Conservation (phyloP, 192 early-diverging fungal species). For the Coemansia sp. region DNA sequence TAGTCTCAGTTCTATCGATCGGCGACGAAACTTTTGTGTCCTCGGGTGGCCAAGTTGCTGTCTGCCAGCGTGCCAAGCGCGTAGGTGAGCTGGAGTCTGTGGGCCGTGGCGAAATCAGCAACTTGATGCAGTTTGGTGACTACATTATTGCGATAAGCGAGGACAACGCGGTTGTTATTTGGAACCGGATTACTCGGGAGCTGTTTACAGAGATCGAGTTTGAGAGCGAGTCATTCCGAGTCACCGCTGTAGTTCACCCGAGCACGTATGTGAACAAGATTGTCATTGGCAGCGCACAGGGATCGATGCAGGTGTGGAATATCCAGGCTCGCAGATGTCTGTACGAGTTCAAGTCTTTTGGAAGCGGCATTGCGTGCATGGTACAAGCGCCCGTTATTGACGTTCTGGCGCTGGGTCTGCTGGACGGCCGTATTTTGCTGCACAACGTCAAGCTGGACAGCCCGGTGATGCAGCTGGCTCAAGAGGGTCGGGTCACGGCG, state of each 20-base stretch:
- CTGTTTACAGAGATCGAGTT: conserved; percentile 75
- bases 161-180: conserved; percentile 78
- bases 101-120: conserved; percentile 56
- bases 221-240: conserved; percentile 64
- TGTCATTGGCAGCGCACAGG: conserved; percentile 81
- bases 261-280: conserved; percentile 98
- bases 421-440: conserved; percentile 83
- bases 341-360: conserved; percentile 79
- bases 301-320: conserved; percentile 94
- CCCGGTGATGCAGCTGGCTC: conserved; percentile 72
- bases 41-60: conserved; percentile 61
- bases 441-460: conserved; percentile 86
- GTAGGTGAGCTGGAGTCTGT: conserved; percentile 23
- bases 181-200: conserved; percentile 72
- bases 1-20: conserved; percentile 70
- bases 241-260: conserved; percentile 84
- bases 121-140: conserved; percentile 74
- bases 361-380: conserved; percentile 74
- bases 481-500: conserved; percentile 88
- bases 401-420: conserved; percentile 87
- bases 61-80: conserved; percentile 63
- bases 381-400: conserved; percentile 90
- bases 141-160: conserved; percentile 75
- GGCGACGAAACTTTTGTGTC: conserved; percentile 78
- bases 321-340: conserved; percentile 72